These are phyloP conservation scores for Pseudopithomyces maydicus DNA, from an alignment of 2,329 filamentous ascomycete species.

Conservation along the genomic window DNA sequence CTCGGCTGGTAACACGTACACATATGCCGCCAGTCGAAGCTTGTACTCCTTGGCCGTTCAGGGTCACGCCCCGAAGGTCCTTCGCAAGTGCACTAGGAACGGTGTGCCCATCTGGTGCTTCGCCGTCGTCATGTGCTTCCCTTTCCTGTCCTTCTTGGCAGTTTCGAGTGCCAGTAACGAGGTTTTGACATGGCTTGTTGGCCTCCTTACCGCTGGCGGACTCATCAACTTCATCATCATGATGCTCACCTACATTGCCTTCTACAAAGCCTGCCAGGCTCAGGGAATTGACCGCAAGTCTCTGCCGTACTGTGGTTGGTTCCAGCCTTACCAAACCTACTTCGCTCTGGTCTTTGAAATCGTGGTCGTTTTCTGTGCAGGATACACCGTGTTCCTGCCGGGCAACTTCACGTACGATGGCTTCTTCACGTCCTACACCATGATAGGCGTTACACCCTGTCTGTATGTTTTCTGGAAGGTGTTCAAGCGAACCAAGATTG, in stretches of 20 bases:
- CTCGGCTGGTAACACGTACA: constrained; percentile 61
- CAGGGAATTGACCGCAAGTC: constrained; percentile 57
- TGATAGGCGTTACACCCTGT: constrained; percentile 56
- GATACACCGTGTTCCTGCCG: constrained; percentile 59
- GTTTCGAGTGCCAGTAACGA: constrained; percentile 68
- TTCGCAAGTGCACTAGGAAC: constrained; percentile 63
- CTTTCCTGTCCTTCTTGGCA: constrained; percentile 75
- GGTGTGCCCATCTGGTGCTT: constrained; percentile 79
- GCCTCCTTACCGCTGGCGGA: constrained; percentile 73
- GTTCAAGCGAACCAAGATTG: constrained; percentile 61
- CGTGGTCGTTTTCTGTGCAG: constrained; percentile 58
- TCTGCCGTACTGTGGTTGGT: constrained; percentile 53
- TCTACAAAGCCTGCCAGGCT: constrained; percentile 56
- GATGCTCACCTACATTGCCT: constrained; percentile 63
- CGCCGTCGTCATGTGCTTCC: constrained; percentile 66
- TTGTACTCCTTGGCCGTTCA: constrained; percentile 60
- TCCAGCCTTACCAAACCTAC: constrained; percentile 59
- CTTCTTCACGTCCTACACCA: constrained; percentile 62
- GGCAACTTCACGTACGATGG: constrained; percentile 52
- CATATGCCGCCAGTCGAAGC: constrained; percentile 59
- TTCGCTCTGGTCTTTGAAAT: constrained; percentile 55
- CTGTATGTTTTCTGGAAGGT: constrained; percentile 68
- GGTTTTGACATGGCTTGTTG: constrained; percentile 75
- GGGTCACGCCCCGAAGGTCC: constrained; percentile 58
- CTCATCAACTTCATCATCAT: constrained; percentile 55